phyloP scores from a whole-genome alignment of 2,329 filamentous ascomycete species.

The Cordyceps farinosa region DNA sequence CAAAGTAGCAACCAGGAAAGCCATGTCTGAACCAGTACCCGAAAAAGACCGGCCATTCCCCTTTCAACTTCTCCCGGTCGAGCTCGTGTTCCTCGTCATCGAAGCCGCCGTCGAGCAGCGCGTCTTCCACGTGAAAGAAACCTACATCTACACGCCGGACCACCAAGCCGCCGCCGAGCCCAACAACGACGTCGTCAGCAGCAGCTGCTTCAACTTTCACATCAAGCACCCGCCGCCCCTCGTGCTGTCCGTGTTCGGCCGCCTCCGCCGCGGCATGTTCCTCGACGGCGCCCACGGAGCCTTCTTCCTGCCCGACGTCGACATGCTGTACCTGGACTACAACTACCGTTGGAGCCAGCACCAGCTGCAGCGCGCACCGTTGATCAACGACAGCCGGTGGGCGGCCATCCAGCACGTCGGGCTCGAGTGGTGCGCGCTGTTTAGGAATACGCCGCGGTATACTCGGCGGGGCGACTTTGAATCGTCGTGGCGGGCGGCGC shows the following conservation, averaged over 20 bases:
- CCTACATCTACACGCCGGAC: too few species aligned
- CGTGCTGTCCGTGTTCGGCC: background rate
- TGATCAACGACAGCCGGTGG: background rate
- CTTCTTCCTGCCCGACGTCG: background rate
- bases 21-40: background rate
- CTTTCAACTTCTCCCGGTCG: background rate
- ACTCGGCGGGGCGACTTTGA: background rate
- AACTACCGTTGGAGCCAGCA: background rate
- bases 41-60: background rate
- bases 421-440: slow-evolving; percentile 19
- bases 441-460: background rate
- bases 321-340: slow-evolving; percentile 12
- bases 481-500: background rate
- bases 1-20: background rate
- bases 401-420: slow-evolving; percentile 17
- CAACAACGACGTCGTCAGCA: background rate
- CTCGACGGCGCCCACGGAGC: background rate
- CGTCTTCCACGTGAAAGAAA: background rate
- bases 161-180: too few species aligned
- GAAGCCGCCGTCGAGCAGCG: slow-evolving; percentile 2
- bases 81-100: background rate
- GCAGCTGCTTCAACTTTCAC: background rate
- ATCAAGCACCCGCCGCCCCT: background rate
- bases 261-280: background rate
- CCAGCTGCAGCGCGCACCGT: slow-evolving; percentile 8